Conservation (phyloP, 2,329 filamentous ascomycete genomes). For the Colletotrichum noveboracense region DNA sequence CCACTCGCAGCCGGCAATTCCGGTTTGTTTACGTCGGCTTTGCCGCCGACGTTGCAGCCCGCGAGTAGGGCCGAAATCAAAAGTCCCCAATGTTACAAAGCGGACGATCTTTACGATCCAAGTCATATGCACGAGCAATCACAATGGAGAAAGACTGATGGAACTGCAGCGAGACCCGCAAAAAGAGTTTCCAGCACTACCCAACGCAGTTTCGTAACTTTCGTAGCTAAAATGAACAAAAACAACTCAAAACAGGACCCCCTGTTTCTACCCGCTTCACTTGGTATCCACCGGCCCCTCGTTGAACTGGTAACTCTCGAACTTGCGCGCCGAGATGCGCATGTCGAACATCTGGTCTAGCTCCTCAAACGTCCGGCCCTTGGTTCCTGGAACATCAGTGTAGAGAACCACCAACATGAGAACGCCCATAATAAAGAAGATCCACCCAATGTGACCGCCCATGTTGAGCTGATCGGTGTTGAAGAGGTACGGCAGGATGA, state of each 20-base stretch:
- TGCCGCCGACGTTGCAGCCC: neutral
- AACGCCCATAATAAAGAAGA: slow-evolving; percentile 39
- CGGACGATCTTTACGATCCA: neutral
- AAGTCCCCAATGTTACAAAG: neutral
- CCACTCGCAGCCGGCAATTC: neutral
- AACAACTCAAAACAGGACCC: neutral
- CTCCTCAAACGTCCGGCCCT: slow-evolving; percentile 33
- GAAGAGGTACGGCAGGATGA: slow-evolving; percentile 32
- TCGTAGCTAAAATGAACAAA: neutral
- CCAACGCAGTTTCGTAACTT: neutral
- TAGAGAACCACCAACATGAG: slow-evolving; percentile 30
- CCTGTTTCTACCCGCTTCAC: neutral
- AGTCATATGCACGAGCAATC: neutral
- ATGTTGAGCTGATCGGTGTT: slow-evolving; percentile 37
- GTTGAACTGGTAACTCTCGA: slow-evolving; percentile 13
- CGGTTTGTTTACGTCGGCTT: slow-evolving; percentile 6
- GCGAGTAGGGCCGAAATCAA: slow-evolving; percentile 3
- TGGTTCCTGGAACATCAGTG: slow-evolving; percentile 33
- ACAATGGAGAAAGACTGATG: neutral
- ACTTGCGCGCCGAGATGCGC: slow-evolving; percentile 13
- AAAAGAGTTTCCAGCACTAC: neutral
- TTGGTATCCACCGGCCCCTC: slow-evolving; percentile 4
- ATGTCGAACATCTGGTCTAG: slow-evolving; percentile 31
- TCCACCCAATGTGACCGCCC: slow-evolving; percentile 44
- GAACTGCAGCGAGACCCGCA: neutral